Base-by-base conservation (phyloP, 345 rosid species). In the thale cress (Arabidopsis thaliana) region DNA sequence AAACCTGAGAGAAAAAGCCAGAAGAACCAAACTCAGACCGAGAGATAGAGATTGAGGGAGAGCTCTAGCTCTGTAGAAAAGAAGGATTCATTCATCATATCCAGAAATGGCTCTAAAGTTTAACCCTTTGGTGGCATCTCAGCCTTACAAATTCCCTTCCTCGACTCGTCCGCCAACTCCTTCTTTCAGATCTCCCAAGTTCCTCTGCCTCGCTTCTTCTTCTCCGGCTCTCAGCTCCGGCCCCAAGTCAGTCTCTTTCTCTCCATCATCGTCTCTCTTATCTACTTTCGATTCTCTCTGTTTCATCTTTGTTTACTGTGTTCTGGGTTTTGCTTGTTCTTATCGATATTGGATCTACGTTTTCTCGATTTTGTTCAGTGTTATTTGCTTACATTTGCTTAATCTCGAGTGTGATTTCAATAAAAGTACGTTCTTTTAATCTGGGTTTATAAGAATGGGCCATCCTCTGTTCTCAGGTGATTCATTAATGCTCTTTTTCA, bases 101-200 rank as follows among this genome's bases (percentile, higher is more conserved):
- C 36, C 20, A 20, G 34, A 10, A 64, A 85, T 91, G 97, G 91
- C 98, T 64, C 82, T 91, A 70, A 91, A 84, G 85, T 81, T 91
- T 59, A 87, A 84, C 61, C 82, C 92, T 51, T 82, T 85, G 74
- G 38, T 72, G 56, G 56, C 56, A 71, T 79, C 62, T 50, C 93
- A 87, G 52, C 75, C 93, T 10, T 86, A 73, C 75, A 85, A 82
- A 73, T 57, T 86, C 46, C 65, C 88, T 49, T 80, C 89, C 75
- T 88, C 87, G 68, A 68, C 87, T 59, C 85, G 82, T 46, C 92
- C 97, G 41, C 82, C 88, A 60, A 65, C 69, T 6, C 82, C 87
- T 80, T 44, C 84, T 45, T 59, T 73, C 84, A 87, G 98, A 85
- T 93, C 97, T 87, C 87, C 97, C n/a, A 85, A 80, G 82, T 79